phyloP scores from a whole-genome alignment of 495 filamentous ascomycete species.

The Aspergillus leporis region DNA sequence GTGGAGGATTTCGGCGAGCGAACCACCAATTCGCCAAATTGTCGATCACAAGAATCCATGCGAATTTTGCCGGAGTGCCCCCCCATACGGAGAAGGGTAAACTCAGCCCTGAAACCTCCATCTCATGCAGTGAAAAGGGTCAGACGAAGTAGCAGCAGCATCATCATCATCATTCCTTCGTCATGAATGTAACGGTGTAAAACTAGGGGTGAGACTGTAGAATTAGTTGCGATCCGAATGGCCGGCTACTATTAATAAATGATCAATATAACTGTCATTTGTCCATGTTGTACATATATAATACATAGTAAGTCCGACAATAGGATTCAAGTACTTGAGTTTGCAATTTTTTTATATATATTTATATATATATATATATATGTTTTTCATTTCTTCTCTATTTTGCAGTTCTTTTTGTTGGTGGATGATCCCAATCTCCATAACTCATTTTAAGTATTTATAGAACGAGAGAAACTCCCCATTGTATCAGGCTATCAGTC shows the following conservation, averaged over 20 bases:
- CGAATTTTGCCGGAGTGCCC: conserved; percentile 1
- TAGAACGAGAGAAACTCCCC: conserved; percentile 1
- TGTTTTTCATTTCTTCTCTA: too few species aligned
- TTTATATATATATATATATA: too few species aligned
- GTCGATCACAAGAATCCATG: conserved; percentile 14
- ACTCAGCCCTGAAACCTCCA: not conserved
- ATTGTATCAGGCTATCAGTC: not conserved
- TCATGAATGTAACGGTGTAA: not conserved
- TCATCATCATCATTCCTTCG: not conserved
- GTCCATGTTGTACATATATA: too few species aligned
- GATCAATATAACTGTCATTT: not conserved
- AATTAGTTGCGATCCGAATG: not conserved
- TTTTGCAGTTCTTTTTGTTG: not conserved
- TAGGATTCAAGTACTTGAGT: too few species aligned
- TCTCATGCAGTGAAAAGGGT: not conserved
- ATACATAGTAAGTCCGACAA: too few species aligned
- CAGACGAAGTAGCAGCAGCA: not conserved
- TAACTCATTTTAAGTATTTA: not conserved
- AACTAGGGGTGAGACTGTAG: not conserved
- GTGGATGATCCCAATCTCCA: not conserved
- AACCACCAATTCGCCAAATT: conserved; percentile 1
- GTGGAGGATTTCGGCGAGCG: not conserved
- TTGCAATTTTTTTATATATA: too few species aligned
- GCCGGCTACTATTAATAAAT: not conserved
- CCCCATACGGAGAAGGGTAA: not conserved